Base-by-base conservation (phyloP, 345 rosid genomes). In the Brassica rapa region DNA sequence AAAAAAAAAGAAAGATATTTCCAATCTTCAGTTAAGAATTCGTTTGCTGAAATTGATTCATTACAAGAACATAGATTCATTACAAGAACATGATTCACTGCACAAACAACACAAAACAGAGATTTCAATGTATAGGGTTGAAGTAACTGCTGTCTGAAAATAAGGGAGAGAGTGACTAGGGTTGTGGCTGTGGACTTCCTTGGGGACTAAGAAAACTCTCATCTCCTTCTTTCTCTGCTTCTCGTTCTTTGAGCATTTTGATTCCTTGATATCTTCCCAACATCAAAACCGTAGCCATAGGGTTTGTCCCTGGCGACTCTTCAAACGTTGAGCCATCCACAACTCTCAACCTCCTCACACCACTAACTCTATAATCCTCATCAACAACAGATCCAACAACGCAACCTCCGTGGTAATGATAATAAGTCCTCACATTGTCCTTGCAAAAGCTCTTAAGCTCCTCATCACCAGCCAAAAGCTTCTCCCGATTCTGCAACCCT, bases 221-320 rank as follows among this genome's bases (percentile, higher is more conserved):
- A 21, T 55, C 70, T 56, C 53, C 60, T 16, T 23, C 65, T 35
- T 30, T 41, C 29, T 12, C 53, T 53, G 6, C 30, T 29, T 78
- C 71, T 65, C 88, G 68, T 74, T 84, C 86, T 71, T 70, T 69
- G n/a, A 88, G 82, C 27, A 89, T 80, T 46, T 82, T 86, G 79
- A 87, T 77, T 71, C 93, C 93, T 85, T 88, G 93, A 59, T 89
- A 93, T 63, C 97, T 84, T 24, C 98, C 98, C 24, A 89, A 81
- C 93, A 91, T 91, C 71, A 89, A 15, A 3, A 87, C 77, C 1
- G 95, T 89, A 0, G 93, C 93, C 96, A 88, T 89, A 15, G 98
- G 97, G 60, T 90, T 91, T 19, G 95, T 89, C 11, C 97, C 97
- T 0, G 95, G 98, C 15, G 95, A 91, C 66, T 86, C 92, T 60